These are phyloP conservation scores for Trametes polyzona DNA, from an alignment of 1,284 basidiomycete genomes.

Conservation along the genomic window DNA sequence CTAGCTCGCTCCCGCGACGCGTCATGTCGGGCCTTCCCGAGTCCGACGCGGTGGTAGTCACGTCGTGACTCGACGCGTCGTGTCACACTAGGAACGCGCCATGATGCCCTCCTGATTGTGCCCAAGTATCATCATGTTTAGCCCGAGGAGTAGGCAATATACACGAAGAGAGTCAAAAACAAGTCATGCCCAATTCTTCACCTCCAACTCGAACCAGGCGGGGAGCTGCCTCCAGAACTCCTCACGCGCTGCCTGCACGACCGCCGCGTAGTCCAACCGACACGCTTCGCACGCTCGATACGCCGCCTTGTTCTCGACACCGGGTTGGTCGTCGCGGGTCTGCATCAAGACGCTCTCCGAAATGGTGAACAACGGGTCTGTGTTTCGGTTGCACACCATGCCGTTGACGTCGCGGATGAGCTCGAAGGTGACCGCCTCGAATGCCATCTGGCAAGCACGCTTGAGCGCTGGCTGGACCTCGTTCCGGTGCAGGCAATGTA, in stretches of 20 bases:
- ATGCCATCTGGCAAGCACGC: conserved; percentile 66
- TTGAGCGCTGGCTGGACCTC: conserved; percentile 47
- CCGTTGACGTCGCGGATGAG: conserved; percentile 72
- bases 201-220: conserved; percentile 64
- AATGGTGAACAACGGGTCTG: conserved; percentile 71
- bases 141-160: too few species aligned
- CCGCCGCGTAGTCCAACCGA: conserved; percentile 57
- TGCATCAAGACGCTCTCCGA: conserved; percentile 67
- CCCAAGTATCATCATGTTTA: too few species aligned
- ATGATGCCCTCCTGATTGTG: too few species aligned
- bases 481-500: conserved; percentile 51
- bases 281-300: conserved; percentile 69
- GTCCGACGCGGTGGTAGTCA: conserved; percentile 17
- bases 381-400: conserved; percentile 63
- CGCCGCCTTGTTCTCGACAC: conserved; percentile 43
- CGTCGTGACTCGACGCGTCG: conserved; percentile 17
- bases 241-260: conserved; percentile 59
- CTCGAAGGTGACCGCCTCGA: conserved; percentile 72
- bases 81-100: conserved; percentile 11
- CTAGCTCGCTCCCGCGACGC: neutral
- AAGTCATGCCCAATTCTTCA: conserved; percentile 51
- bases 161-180: neutral
- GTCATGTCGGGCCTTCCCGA: neutral
- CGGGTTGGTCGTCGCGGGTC: conserved; percentile 49
- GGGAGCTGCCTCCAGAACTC: conserved; percentile 69